Percentiles rank a stretch among this genome's conserved stretches.
Conservation (phyloP, 2,329 filamentous ascomycete species). For the Stemphylium lycopersici region DNA sequence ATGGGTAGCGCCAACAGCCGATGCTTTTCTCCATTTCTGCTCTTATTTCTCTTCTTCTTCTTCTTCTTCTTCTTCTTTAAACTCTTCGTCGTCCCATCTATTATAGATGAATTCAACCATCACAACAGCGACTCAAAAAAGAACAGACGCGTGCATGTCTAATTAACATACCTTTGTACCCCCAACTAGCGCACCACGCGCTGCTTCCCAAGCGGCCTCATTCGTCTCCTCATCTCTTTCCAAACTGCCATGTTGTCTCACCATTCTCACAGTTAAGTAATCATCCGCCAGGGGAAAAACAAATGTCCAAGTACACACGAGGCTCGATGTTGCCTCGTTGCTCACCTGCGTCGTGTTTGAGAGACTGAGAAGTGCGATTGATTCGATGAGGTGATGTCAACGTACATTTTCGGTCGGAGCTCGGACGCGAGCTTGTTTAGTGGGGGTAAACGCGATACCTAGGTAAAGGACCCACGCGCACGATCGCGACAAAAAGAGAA, state of each 20-base stretch:
- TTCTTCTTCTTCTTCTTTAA: no score
- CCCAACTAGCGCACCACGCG: constrained; percentile 69
- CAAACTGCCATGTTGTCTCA: constrained; percentile 63
- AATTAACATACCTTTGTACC: constrained; percentile 63
- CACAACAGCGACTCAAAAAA: background rate
- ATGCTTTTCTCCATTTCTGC: no score
- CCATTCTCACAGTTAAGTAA: constrained; percentile 14
- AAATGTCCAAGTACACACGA: background rate
- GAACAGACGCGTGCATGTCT: background rate
- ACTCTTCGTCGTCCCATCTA: background rate
- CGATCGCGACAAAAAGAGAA: background rate
- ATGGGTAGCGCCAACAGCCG: no score
- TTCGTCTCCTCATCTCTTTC: constrained; percentile 68
- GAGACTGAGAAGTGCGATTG: background rate
- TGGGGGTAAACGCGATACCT: background rate
- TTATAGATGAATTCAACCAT: background rate
- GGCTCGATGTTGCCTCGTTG: background rate
- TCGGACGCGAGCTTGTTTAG: constrained; percentile 11
- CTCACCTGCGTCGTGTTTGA: background rate
- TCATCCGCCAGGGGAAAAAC: background rate
- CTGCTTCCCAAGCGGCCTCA: constrained; percentile 73
- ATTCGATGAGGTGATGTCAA: constrained; percentile 27
- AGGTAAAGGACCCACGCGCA: background rate
- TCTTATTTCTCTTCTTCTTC: no score
- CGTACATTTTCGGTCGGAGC: constrained; percentile 18